Evolutionary conservation across 169 alveolate species (phyloP), one percentile per base, ranked within the genome.

Genomic region (Miamiensis avidus): DNA sequence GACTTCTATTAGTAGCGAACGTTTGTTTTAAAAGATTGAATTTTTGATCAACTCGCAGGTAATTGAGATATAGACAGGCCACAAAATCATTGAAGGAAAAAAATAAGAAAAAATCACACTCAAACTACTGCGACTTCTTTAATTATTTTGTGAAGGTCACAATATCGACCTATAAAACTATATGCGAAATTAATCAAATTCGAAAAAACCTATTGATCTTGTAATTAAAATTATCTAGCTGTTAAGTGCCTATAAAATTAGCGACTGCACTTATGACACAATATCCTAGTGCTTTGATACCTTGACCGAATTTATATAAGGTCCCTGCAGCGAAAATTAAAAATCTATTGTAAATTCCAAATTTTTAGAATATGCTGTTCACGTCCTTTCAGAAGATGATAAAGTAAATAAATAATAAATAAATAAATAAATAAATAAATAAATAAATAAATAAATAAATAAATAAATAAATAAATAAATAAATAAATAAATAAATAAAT

Each of bases 101-200:
- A 74, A 74, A 26, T n/a, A 75, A n/a, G 79, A 75, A 29, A 79
- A 86, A 32, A 74, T 81, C 32, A 64, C 69, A 64, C 74, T 30
- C 1, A 86, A 86, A 65, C 65, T 84, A 11, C 34, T 86, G 28
- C 34, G 76, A 64, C 29, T 86, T 1, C 32, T 86, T 20, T 33
- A 86, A 31, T 72, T 86, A 15, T 81, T 86, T 81, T 86, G 90
- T 34, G 85, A 78, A 65, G 86, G 86, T 6, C 90, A 86, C 65
- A 86, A 86, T 86, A 74, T 34, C 11, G 83, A 86, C 76, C 65
- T 86, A 27, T 31, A 86, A 32, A 86, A 86, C 75, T 86, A 86
- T 81, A 32, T 86, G 74, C 34, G 90, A 86, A 75, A 77, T 28
- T 29, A 86, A 74, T n/a, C 27, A n/a, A 86, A 81, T 69, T 64